Conservation (phyloP, 2,329 filamentous ascomycete genomes). For the Tolypocladium endophyticum region DNA sequence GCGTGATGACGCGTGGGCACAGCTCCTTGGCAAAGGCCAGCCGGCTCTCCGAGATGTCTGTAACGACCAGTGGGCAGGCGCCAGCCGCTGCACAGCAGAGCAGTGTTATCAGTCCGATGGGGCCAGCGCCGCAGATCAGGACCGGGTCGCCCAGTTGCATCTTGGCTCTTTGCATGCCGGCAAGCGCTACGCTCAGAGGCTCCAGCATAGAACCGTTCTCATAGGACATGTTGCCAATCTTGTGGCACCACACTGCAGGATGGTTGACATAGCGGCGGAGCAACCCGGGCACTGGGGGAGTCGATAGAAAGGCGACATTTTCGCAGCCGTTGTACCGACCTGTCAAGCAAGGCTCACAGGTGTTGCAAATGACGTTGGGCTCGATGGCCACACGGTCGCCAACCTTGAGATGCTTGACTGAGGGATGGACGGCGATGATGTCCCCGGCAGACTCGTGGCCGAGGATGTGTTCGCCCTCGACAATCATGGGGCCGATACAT, state of each 20-base stretch:
- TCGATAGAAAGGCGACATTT: slow-evolving; percentile 75
- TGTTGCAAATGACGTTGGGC: slow-evolving; percentile 85
- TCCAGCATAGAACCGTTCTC: slow-evolving; percentile 88
- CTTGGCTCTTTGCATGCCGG: slow-evolving; percentile 73
- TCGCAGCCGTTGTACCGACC: slow-evolving; percentile 95
- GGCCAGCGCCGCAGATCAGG: slow-evolving; percentile 83
- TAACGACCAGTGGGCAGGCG: slow-evolving; percentile 84
- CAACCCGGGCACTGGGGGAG: slow-evolving; percentile 78
- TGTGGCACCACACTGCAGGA: slow-evolving; percentile 90
- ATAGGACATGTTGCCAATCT: slow-evolving; percentile 84
- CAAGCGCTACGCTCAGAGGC: slow-evolving; percentile 79
- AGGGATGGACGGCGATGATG: slow-evolving; percentile 70
- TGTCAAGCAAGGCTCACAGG: slow-evolving; percentile 82
- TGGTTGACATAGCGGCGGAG: slow-evolving; percentile 91
- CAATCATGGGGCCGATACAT: slow-evolving; percentile 93
- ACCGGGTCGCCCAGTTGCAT: slow-evolving; percentile 78
- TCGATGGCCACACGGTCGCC: slow-evolving; percentile 92
- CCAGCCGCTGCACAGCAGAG: slow-evolving; percentile 79
- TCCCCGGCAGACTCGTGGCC: slow-evolving; percentile 89
- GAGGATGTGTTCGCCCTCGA: slow-evolving; percentile 78
- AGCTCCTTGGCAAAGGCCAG: slow-evolving; percentile 77
- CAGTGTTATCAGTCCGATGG: slow-evolving; percentile 83
- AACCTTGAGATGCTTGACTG: slow-evolving; percentile 65
- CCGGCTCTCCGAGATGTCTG: slow-evolving; percentile 83
- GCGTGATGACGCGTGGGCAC: slow-evolving; percentile 68